These are phyloP conservation scores for Jamesozyma hellenica DNA, from an alignment of 805 yeast species.

Conservation along the genomic window DNA sequence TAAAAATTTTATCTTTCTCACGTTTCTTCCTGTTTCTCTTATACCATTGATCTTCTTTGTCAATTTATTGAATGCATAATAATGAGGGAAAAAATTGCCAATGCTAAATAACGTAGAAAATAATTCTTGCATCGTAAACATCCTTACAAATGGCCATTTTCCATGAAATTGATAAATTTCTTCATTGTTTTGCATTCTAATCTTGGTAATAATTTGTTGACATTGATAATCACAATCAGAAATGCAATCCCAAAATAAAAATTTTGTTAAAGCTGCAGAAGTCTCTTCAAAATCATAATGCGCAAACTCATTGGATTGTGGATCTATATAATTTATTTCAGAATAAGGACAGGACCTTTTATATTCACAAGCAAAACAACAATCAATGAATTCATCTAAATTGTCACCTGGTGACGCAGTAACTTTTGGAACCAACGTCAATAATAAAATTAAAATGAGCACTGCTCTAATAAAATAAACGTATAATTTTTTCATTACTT, in stretches of 20 bases:
- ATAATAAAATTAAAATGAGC: background rate
- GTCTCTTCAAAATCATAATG: conserved; percentile 15
- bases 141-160: conserved; percentile 86
- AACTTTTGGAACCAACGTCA: background rate
- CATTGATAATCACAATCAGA: conserved; percentile 90
- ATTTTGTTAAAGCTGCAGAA: conserved; percentile 30
- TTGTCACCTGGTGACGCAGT: conserved; percentile 53
- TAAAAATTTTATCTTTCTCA: conserved; percentile 5
- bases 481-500: background rate
- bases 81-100: conserved; percentile 59
- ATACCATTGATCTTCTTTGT: conserved; percentile 12
- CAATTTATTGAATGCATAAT: conserved; percentile 34
- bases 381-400: conserved; percentile 44
- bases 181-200: conserved; percentile 38
- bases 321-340: conserved; percentile 12
- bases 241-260: conserved; percentile 63
- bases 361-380: conserved; percentile 42
- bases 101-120: conserved; percentile 74
- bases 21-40: conserved; percentile 3
- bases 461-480: background rate
- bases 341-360: conserved; percentile 16
- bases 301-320: conserved; percentile 21
- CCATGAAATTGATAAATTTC: conserved; percentile 85
- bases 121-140: conserved; percentile 76
- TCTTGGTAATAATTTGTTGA: conserved; percentile 61